Evolutionary conservation across 2,329 filamentous ascomycete species (phyloP).

Genomic region (Ophiostoma sp.): DNA sequence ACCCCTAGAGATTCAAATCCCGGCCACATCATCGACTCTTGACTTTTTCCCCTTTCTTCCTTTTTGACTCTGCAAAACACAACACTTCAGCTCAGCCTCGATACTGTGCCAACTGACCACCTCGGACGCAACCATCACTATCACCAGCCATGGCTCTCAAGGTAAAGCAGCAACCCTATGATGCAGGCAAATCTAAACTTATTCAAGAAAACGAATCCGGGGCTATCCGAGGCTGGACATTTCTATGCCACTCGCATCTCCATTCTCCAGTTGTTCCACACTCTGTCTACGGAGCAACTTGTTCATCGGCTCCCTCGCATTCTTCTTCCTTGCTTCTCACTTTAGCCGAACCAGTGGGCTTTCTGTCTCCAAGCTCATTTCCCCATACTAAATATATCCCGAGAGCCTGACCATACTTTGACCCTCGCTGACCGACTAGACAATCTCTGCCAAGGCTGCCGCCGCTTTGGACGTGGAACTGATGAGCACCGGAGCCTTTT

Average conservation of each 20-base stretch:
- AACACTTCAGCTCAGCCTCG: not conserved
- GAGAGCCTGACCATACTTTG: not conserved
- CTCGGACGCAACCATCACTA: not conserved
- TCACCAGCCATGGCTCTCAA: not conserved
- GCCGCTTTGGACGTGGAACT: constrained; percentile 87
- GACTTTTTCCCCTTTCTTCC: not conserved
- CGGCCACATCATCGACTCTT: not conserved
- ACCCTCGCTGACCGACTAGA: constrained; percentile 46
- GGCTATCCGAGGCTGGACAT: not conserved
- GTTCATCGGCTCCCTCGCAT: too few relatives aligned
- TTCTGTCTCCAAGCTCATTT: not conserved
- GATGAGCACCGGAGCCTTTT: constrained; percentile 84
- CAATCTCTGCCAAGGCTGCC: constrained; percentile 79
- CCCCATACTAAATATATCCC: too few relatives aligned
- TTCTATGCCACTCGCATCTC: too few relatives aligned
- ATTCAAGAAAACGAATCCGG: not conserved
- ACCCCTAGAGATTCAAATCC: not conserved
- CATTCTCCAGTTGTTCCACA: too few relatives aligned
- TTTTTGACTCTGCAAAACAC: not conserved
- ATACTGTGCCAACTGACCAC: not conserved
- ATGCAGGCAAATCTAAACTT: not conserved
- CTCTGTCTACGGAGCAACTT: too few relatives aligned
- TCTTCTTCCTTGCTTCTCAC: not conserved
- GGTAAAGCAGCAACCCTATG: not conserved
- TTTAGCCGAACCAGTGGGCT: not conserved